Evolutionary conservation across 768 basidiomycete genomes (phyloP), one percentile per base, ranked within the genome.

Genomic region (Auricularia heimuer): DNA sequence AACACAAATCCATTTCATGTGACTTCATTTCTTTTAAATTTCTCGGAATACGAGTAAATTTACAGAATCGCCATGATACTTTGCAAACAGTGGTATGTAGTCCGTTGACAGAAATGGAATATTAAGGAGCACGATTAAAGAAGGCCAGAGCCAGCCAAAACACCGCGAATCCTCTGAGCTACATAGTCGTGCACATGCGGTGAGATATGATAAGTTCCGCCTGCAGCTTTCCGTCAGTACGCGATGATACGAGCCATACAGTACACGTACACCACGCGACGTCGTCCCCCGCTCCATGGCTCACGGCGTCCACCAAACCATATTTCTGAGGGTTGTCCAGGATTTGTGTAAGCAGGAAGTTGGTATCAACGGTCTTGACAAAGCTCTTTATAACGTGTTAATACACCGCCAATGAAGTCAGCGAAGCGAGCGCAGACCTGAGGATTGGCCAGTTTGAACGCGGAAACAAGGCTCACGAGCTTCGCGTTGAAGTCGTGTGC

Each of bases 401-500:
- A 3, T 29, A 7, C 11, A 8, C n/a, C 7, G 8, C 11, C 18
- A 29, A 7, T 11, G 54, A 7, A n/a, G n/a, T n/a, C 8, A 42
- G 3, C 3, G 7, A 42, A 42, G 39, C 12, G 39, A n/a, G 29
- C 29, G 29, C 80, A 64, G 71, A 85, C 85, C 1, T 79, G 83
- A 14, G 72, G 66, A 70, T 85, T 77, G 34, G 72, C 75, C 0
- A 78, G 69, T 65, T 78, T 71, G 74, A 86, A 82, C 7, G 75
- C 62, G 1, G 69, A 64, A 18, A 77, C 75, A 54, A 77, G 75
- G 1, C 77, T 70, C 0, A 73, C 76, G 11, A 86, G 77, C 67
- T 81, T 80, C 2, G 73, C 69, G 71, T 87, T 87, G 74, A 80
- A 86, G 56, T 72, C 78, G 1, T 70, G 69, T 66, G 86, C 83